Base-by-base conservation (phyloP, 306 rosid species). In the Cucumis hystrix region DNA sequence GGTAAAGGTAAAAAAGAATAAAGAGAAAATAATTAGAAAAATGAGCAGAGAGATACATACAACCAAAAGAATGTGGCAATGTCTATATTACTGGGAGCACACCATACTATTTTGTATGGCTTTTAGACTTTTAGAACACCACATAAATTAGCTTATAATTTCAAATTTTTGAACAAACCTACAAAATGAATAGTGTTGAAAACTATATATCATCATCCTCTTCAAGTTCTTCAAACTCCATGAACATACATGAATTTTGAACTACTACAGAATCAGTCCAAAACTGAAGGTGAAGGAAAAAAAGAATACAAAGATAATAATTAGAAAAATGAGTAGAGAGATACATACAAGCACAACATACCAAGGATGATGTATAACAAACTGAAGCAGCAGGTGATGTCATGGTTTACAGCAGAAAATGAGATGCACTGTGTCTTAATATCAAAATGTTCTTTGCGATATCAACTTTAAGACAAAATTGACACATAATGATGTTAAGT, bases 211-310 rank as follows among this genome's bases (percentile, higher is more conserved):
- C 25, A 23, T 23, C 25, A 23, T 23, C 25, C 25, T 23, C 25
- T 3, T 92, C 96, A 30, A 92, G 80, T 75, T 90, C 98, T 80
- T 92, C 97, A 78, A 95, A 95, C 51, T 93, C 93, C 93, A 86
- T 87, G 78, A 86, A 87, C 97, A 89, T 90, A 79, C 92, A 97
- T 95, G 63, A 89, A 89, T 71, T 16, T 67, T 49, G 17, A 80
- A 82, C 62, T 35, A 33, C 73, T 79, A 82, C 61, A 51, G 54
- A 39, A 41, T 77, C 60, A 83, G 66, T 25, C 61, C 61, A 51
- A 72, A 51, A 28, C 62, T 51, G 75, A 70, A 7, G 39, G 75
- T 23, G n/a, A 41, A 21, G 16, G 77, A 10, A 51, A 25, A 51
- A 25, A 51, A 72, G 12, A 41, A 51, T 25, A 47, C 6, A 8